Conservation (phyloP, 345 rosid genomes). For the Cardiospermum halicacabum region DNA sequence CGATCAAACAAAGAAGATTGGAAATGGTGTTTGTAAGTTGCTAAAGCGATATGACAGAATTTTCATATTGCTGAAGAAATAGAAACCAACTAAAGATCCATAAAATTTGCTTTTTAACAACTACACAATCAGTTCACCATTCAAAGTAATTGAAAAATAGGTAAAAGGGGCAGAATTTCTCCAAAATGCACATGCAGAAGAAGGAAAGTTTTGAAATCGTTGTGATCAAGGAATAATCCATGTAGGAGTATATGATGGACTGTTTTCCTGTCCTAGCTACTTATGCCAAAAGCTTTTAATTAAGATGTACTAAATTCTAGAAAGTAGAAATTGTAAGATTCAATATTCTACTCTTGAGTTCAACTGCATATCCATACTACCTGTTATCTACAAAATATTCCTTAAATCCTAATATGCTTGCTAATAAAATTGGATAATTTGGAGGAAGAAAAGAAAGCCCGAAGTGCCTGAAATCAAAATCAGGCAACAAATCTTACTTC, state of each 20-base stretch:
- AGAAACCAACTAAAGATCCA: background rate
- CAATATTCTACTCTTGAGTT: background rate
- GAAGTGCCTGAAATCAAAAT: conserved; percentile 8
- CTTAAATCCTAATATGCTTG: background rate
- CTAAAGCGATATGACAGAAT: too few relatives aligned
- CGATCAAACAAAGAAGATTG: too few relatives aligned
- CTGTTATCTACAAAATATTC: background rate
- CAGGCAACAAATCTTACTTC: conserved; percentile 50
- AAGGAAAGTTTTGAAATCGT: background rate
- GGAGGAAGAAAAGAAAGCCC: background rate
- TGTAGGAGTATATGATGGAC: background rate
- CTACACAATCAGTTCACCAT: background rate
- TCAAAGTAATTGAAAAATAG: background rate
- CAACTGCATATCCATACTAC: background rate
- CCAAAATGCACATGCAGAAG: background rate
- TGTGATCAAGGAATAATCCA: background rate
- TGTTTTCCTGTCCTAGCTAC: background rate
- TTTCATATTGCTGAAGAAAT: too few relatives aligned
- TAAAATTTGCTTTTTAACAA: background rate
- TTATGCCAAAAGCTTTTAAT: background rate
- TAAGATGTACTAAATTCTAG: background rate
- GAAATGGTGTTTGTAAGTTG: too few relatives aligned
- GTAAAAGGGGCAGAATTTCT: background rate
- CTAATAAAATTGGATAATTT: background rate
- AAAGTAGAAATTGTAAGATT: background rate